Conservation (phyloP, 495 filamentous ascomycete species). For the Aspergillus sclerotioniger region DNA sequence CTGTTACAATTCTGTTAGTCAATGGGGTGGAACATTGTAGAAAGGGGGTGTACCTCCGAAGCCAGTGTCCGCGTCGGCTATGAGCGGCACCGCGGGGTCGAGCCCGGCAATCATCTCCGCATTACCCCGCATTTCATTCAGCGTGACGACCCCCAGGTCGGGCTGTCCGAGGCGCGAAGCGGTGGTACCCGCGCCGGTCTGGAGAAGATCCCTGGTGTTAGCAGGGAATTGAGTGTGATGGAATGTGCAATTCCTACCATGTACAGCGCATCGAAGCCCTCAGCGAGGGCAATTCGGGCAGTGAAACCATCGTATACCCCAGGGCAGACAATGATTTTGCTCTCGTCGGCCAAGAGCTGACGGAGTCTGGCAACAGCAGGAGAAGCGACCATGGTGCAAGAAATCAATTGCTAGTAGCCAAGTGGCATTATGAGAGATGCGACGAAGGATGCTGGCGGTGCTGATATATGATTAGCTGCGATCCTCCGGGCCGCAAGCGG, state of each 20-base stretch:
- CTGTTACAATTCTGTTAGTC: too few species aligned
- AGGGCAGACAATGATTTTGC: constrained; percentile 20
- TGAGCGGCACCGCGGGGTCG: constrained; percentile 39
- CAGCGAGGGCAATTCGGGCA: constrained; percentile 51
- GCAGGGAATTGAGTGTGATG: neutral
- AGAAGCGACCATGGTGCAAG: too few species aligned
- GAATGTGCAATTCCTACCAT: neutral
- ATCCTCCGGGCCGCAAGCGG: too few species aligned
- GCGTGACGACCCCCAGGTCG: constrained; percentile 52
- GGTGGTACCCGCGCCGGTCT: constrained; percentile 44
- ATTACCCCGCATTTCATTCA: constrained; percentile 21
- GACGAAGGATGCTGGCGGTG: too few species aligned
- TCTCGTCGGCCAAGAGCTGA: neutral
- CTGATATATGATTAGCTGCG: too few species aligned
- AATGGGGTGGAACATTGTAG: too few species aligned
- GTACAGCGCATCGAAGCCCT: constrained; percentile 35
- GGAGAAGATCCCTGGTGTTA: too few species aligned
- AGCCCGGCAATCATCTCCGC: constrained; percentile 25
- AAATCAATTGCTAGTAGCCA: too few species aligned
- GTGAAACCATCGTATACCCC: constrained; percentile 62
- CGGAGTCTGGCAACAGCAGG: constrained; percentile 1
- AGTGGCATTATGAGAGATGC: too few species aligned
- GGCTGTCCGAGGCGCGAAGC: constrained; percentile 55
- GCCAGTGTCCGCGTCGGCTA: constrained; percentile 62
- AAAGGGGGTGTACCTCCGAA: constrained; percentile 35